Conservation (phyloP, 768 basidiomycete genomes). For the Kwoniella sp. region DNA sequence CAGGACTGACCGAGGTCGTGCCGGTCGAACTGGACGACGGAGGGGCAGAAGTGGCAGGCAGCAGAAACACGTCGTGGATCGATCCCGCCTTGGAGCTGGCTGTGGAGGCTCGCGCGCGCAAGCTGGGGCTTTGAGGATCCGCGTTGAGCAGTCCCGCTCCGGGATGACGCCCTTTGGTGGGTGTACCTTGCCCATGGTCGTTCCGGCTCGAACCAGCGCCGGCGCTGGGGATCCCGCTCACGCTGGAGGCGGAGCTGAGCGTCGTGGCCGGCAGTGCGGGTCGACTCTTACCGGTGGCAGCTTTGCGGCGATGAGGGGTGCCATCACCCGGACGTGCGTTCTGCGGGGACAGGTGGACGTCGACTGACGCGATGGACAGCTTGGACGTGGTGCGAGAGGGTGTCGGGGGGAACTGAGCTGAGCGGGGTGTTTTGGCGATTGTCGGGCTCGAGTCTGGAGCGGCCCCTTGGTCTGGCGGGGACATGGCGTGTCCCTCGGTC, state of each 20-base stretch:
- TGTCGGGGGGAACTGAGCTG: conserved; percentile 24
- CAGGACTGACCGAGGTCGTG: too few relatives aligned
- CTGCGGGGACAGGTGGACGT: conserved; percentile 5
- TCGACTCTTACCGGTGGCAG: not conserved
- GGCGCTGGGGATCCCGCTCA: too few relatives aligned
- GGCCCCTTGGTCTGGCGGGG: too few relatives aligned
- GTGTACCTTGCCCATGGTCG: not conserved
- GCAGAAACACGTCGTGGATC: not conserved
- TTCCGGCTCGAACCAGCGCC: too few relatives aligned
- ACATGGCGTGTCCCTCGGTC: too few relatives aligned
- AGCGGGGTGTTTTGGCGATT: too few relatives aligned
- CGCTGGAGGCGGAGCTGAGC: too few relatives aligned
- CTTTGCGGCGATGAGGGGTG: not conserved
- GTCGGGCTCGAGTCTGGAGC: too few relatives aligned
- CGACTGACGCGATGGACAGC: conserved; percentile 23
- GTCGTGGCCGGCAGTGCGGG: not conserved
- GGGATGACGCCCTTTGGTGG: not conserved
- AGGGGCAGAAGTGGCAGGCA: too few relatives aligned
- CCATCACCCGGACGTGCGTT: not conserved
- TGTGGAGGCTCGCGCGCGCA: conserved; percentile 1
- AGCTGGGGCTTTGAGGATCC: not conserved
- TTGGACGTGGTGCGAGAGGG: conserved; percentile 29
- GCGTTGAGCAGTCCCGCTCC: not conserved
- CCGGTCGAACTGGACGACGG: not conserved
- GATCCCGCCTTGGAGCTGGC: conserved; percentile 1